These are phyloP conservation scores for Senna siamea DNA, from an alignment of 306 rosid species.

Conservation along the genomic window DNA sequence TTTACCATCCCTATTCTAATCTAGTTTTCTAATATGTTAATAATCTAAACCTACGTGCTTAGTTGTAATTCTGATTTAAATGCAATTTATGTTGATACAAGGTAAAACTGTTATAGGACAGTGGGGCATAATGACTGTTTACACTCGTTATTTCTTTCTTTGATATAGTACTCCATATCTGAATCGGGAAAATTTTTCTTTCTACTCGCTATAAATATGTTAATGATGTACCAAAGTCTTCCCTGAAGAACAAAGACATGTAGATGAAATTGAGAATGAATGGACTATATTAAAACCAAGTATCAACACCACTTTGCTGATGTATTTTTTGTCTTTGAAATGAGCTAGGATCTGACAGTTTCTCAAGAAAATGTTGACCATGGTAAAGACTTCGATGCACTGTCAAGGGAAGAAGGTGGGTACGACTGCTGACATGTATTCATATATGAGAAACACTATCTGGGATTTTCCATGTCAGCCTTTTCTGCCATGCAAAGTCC, in stretches of 20 bases:
- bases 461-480: conserved; percentile 28
- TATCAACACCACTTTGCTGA: conserved; percentile 35
- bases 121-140: conserved; percentile 9
- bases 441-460: no score
- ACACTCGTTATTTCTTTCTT: not conserved
- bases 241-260: not conserved
- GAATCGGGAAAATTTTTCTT: not conserved
- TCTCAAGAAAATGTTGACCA: conserved; percentile 36
- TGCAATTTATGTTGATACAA: not conserved
- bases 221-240: not conserved
- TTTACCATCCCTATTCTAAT: not conserved
- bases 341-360: conserved; percentile 50
- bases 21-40: not conserved
- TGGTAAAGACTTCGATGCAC: conserved; percentile 39
- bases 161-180: not conserved
- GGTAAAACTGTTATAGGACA: not conserved
- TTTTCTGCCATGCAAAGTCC: no score
- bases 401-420: conserved; percentile 58
- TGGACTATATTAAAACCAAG: conserved; percentile 1
- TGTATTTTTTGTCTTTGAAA: conserved; percentile 29
- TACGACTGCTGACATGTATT: conserved; percentile 59
- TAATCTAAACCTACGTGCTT: not conserved
- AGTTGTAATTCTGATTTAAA: not conserved
- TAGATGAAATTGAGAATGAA: not conserved
- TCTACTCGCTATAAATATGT: not conserved